Evolutionary conservation across 2,329 filamentous ascomycete species (phyloP).

Genomic region (Botrytis aclada): DNA sequence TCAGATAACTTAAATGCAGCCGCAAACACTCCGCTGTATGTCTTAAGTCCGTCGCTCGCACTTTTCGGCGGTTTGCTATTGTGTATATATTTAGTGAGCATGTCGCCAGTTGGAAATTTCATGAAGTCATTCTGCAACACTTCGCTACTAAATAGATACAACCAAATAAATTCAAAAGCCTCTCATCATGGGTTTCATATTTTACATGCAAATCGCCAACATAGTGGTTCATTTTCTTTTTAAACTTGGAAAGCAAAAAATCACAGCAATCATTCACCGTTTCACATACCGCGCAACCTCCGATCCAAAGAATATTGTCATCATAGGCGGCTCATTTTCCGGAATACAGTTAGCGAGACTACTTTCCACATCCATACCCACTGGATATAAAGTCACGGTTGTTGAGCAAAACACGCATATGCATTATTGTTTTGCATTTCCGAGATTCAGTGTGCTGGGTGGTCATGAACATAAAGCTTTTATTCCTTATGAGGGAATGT

Average conservation of each 20-base stretch:
- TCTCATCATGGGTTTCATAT: background rate
- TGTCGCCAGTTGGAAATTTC: background rate
- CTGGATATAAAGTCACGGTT: background rate
- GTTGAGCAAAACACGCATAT: background rate
- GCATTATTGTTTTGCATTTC: background rate
- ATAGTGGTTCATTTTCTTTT: background rate
- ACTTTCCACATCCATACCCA: background rate
- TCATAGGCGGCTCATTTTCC: background rate
- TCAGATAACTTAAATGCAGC: background rate
- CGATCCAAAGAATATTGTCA: background rate
- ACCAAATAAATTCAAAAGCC: background rate
- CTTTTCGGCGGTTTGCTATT: background rate
- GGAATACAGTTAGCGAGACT: background rate
- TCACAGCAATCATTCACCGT: background rate
- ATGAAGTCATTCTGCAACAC: background rate
- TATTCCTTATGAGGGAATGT: background rate
- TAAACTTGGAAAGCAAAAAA: background rate
- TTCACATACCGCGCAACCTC: background rate
- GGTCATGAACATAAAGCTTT: background rate
- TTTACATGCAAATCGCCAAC: background rate
- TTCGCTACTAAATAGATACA: background rate
- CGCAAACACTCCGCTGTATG: background rate
- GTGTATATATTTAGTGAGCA: background rate
- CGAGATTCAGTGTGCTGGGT: background rate
- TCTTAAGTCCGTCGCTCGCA: background rate